phyloP scores from a whole-genome alignment of 768 basidiomycete genomes.

The Collybia mongolica region DNA sequence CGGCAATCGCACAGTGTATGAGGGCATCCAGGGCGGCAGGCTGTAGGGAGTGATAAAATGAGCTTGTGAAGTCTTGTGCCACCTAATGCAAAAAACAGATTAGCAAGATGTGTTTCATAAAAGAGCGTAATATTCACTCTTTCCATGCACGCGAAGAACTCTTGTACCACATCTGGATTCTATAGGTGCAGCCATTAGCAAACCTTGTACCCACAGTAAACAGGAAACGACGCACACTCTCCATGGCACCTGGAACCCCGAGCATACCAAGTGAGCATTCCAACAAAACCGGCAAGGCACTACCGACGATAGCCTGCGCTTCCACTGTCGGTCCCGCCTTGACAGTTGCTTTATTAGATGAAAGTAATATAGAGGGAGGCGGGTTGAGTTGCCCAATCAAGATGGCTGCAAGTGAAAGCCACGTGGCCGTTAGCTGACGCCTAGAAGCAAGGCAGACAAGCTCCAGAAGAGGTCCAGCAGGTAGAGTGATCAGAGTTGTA shows the following conservation, averaged over 20 bases:
- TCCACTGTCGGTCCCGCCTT: slow-evolving; percentile 54
- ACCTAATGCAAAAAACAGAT: slow-evolving; percentile 12
- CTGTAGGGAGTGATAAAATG: slow-evolving; percentile 54
- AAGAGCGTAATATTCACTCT: slow-evolving; percentile 41
- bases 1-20: slow-evolving; percentile 60
- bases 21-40: slow-evolving; percentile 58
- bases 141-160: slow-evolving; percentile 84
- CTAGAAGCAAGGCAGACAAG: slow-evolving; percentile 72
- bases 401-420: slow-evolving; percentile 82
- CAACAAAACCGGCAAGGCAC: slow-evolving; percentile 55
- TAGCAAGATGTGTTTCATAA: not conserved
- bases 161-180: slow-evolving; percentile 92
- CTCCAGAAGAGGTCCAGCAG: slow-evolving; percentile 79
- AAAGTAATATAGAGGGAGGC: slow-evolving; percentile 42
- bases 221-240: slow-evolving; percentile 47
- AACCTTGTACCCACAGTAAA: not conserved
- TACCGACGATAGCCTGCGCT: slow-evolving; percentile 54
- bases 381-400: slow-evolving; percentile 83
- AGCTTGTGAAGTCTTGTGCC: slow-evolving; percentile 53
- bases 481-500: slow-evolving; percentile 75
- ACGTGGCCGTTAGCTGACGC: slow-evolving; percentile 73
- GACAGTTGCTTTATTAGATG: slow-evolving; percentile 16
- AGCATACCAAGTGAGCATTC: slow-evolving; percentile 55
- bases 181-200: slow-evolving; percentile 23
- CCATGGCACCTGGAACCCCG: slow-evolving; percentile 63